phyloP scores from a whole-genome alignment of 257 asterid species.

The Rubia yunnanensis region DNA sequence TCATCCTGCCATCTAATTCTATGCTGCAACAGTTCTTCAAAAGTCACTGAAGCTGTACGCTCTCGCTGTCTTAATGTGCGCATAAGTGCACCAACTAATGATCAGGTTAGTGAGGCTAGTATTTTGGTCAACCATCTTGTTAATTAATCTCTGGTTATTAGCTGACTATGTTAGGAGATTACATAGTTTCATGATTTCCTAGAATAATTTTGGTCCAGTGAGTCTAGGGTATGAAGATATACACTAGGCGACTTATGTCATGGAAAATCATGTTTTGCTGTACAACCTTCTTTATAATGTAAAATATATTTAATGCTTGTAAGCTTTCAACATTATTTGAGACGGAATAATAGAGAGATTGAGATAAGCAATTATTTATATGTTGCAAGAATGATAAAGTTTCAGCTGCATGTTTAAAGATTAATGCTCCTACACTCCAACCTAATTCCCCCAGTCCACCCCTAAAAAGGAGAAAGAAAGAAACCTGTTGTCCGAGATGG shows the following conservation, averaged over 20 bases:
- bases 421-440: neutral
- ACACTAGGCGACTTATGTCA: neutral
- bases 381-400: neutral
- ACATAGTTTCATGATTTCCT: neutral
- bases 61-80: conserved; percentile 93
- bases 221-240: neutral
- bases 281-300: neutral
- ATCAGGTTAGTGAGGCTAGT: conserved; percentile 43
- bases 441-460: neutral
- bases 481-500: too few relatives aligned
- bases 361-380: neutral
- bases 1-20: conserved; percentile 82
- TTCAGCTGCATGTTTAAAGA: neutral
- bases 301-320: neutral
- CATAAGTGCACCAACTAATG: conserved; percentile 76
- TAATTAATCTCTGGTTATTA: too few relatives aligned
- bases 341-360: neutral
- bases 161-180: neutral
- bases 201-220: neutral
- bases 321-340: neutral
- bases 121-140: neutral
- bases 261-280: neutral
- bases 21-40: conserved; percentile 97
- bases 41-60: conserved; percentile 95
- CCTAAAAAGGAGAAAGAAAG: neutral